phyloP scores from a whole-genome alignment of 2,329 filamentous ascomycete genomes.

The Alternaria ethzedia region DNA sequence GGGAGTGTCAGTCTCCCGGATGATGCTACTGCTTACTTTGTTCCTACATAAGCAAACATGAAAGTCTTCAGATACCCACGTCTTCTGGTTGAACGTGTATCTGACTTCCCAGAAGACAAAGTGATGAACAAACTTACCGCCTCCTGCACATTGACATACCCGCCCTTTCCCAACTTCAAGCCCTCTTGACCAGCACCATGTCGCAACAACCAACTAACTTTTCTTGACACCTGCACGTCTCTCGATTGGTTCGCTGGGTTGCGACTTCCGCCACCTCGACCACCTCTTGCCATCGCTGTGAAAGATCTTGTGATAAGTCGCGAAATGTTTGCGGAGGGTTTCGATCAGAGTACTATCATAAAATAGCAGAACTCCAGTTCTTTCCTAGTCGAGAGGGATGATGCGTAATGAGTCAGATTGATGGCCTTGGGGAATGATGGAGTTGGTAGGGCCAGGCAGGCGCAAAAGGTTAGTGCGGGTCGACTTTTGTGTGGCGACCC shows the following conservation, averaged over 20 bases:
- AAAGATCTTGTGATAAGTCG: conserved; percentile 18
- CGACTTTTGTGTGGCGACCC: conserved; percentile 4
- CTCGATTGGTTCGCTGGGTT: conserved; percentile 48
- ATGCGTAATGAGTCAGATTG: conserved; percentile 16
- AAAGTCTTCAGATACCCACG: not conserved
- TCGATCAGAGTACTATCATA: not conserved
- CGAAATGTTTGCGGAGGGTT: conserved; percentile 24
- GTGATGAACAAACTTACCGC: conserved; percentile 54
- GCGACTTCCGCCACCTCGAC: conserved; percentile 45
- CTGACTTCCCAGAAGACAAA: not conserved
- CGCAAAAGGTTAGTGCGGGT: conserved; percentile 5
- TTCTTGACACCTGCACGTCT: conserved; percentile 56
- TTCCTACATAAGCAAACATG: not conserved
- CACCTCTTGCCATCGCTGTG: conserved; percentile 35
- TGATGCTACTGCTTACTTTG: no score
- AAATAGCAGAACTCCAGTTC: not conserved
- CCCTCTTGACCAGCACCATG: conserved; percentile 68
- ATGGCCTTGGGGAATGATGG: not conserved
- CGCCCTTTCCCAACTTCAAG: conserved; percentile 63
- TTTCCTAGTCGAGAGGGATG: not conserved
- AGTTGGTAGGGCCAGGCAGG: conserved; percentile 2
- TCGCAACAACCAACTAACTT: conserved; percentile 63
- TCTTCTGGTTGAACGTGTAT: not conserved
- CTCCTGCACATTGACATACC: conserved; percentile 66
- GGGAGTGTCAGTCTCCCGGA: not conserved